Conservation (phyloP, 768 basidiomycete species). For the Pleurotus citrinopileatus region DNA sequence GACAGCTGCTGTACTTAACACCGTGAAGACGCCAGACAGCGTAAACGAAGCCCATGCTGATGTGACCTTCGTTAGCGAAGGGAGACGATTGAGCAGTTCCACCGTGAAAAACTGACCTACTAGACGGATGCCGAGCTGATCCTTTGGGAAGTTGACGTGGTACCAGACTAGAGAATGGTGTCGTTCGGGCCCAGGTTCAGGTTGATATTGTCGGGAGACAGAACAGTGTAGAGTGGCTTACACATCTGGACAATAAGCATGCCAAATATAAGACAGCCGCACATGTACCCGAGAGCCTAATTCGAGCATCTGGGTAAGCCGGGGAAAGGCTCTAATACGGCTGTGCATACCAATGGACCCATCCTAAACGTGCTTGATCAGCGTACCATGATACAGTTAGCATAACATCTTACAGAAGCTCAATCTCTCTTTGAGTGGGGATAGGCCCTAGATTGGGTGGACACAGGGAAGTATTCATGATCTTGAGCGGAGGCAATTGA, state of each 20-base stretch:
- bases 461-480: too few relatives aligned
- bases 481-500: too few relatives aligned
- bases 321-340: background rate
- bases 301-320: background rate
- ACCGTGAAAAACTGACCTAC: too few relatives aligned
- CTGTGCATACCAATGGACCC: background rate
- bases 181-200: background rate
- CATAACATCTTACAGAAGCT: background rate
- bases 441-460: too few relatives aligned
- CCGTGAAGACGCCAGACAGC: conserved; percentile 13
- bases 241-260: conserved; percentile 20
- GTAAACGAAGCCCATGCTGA: conserved; percentile 14
- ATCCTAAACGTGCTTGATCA: background rate
- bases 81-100: background rate
- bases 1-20: conserved; percentile 15
- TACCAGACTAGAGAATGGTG: conserved; percentile 14
- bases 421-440: background rate
- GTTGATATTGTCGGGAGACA: background rate
- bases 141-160: conserved; percentile 13
- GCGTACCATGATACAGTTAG: background rate
- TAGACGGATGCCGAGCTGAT: conserved; percentile 2
- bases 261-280: conserved; percentile 16
- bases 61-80: conserved; percentile 7
- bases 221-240: conserved; percentile 9
- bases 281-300: conserved; percentile 18